Evolutionary conservation across 2,329 filamentous ascomycete species (phyloP), one percentile per base, ranked within the genome.

Genomic region (Pseudonectria foliicola): DNA sequence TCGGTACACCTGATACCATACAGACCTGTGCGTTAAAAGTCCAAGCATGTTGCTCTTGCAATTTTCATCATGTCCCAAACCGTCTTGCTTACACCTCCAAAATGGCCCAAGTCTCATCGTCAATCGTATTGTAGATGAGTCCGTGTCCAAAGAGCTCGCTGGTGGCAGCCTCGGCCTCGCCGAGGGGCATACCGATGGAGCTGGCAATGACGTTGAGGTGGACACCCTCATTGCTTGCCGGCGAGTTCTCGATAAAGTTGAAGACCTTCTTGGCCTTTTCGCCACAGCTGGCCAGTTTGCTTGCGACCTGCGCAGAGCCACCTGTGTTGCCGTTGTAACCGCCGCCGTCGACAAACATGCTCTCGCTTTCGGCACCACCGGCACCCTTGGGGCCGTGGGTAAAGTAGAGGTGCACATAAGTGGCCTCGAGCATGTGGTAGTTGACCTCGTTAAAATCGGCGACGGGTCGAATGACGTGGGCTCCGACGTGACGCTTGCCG

Each of bases 101-200:
- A 44, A 94, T 68, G 28, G 87, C 86, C 82, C 85, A 96, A 1
- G 90, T 96, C 61, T 85, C 75, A 53, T 96, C 90, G 62, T 96
- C 88, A 6, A 94, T 74, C 8, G 93, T 98, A 18, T 87, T 86
- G 64, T 87, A 98, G 45, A 95, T 85, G 49, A 86, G 56, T 21
- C 88, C 86, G 36, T 76, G 64, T 3, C 69, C 69, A 28, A 87
- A 61, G 53, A 98, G 62, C 62, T 96, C 88, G 50, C 95, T 86
- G 8, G 84, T 78, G n/a, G 80, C 89, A 34, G 73, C 76, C 48
- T 80, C 66, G 11, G 92, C 83, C 29, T 93, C 85, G 16, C 70
- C 70, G 21, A 80, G 63, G 7, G 81, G 70, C 62, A 95, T 63
- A 7, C 75, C 70, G 13, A 82, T 68, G 39, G 73, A 70, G 31